Percentiles rank a stretch among this genome's conserved stretches.
Conservation (phyloP, 1,139 yeast species). For the Protomyces gravidus region DNA sequence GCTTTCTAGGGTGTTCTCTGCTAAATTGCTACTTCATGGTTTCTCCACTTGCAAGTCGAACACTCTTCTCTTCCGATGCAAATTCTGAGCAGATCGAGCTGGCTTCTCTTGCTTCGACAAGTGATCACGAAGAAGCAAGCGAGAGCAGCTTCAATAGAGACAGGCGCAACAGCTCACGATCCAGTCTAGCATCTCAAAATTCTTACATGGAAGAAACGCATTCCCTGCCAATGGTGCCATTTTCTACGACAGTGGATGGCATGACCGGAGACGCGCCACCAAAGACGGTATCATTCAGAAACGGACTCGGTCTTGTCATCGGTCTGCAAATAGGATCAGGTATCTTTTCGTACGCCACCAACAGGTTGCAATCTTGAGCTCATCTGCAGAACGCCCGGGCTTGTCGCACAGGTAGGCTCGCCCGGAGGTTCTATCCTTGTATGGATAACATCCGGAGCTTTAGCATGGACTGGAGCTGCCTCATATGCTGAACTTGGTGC, state of each 20-base stretch:
- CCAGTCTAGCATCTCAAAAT: slow-evolving; percentile 34
- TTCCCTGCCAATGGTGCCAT: slow-evolving; percentile 39
- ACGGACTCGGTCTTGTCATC: slow-evolving; percentile 45
- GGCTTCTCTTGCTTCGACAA: slow-evolving; percentile 41
- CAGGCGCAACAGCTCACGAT: slow-evolving; percentile 33
- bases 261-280: slow-evolving; percentile 39
- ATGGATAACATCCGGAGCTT: slow-evolving; percentile 44
- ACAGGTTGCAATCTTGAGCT: too few relatives aligned
- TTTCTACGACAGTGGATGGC: slow-evolving; percentile 36
- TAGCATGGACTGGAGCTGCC: slow-evolving; percentile 48
- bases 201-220: slow-evolving; percentile 38
- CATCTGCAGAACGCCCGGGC: slow-evolving; percentile 47
- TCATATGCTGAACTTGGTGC: slow-evolving; percentile 46
- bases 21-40: too few relatives aligned
- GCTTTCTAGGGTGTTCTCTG: too few relatives aligned
- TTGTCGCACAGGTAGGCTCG: slow-evolving; percentile 44
- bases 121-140: slow-evolving; percentile 27
- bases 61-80: neutral
- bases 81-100: slow-evolving; percentile 37
- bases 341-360: slow-evolving; percentile 37
- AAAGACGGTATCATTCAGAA: slow-evolving; percentile 40
- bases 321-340: slow-evolving; percentile 48
- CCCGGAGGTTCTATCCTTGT: slow-evolving; percentile 43
- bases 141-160: too few relatives aligned
- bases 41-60: neutral